Percentiles rank a stretch among this genome's conserved stretches.
phyloP scores from a whole-genome alignment of 768 basidiomycete genomes.

The Suillus alpinus region DNA sequence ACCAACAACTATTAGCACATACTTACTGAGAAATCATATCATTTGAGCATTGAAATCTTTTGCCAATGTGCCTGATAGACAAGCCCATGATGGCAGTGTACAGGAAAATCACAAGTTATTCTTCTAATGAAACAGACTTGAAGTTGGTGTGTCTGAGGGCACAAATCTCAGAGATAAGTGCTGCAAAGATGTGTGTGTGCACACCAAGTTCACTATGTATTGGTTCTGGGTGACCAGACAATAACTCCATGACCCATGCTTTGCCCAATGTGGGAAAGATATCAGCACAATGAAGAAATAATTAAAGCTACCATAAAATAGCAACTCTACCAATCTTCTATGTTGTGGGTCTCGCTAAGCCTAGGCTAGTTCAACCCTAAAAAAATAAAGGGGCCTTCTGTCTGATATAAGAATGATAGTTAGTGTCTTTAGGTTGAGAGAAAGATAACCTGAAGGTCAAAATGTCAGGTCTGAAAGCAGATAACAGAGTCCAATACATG shows the following conservation, averaged over 20 bases:
- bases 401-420: no score
- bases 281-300: no score
- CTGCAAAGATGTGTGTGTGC: background rate
- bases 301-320: no score
- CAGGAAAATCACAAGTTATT: conserved; percentile 39
- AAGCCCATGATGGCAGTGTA: conserved; percentile 14
- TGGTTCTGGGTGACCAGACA: conserved; percentile 16
- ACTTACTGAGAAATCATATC: conserved; percentile 36
- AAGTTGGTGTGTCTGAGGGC: conserved; percentile 8
- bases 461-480: no score
- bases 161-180: background rate
- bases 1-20: background rate
- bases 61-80: conserved; percentile 14
- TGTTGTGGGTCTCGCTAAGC: no score
- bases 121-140: conserved; percentile 27
- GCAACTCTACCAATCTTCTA: no score
- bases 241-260: conserved; percentile 19
- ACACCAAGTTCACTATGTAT: conserved; percentile 20
- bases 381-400: no score
- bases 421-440: no score
- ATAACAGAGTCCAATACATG: no score
- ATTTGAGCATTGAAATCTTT: conserved; percentile 37
- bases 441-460: no score
- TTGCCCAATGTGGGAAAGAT: no score
- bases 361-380: no score